These are phyloP conservation scores for Gleditsia sinensis DNA, from an alignment of 306 rosid species.

Conservation along the genomic window DNA sequence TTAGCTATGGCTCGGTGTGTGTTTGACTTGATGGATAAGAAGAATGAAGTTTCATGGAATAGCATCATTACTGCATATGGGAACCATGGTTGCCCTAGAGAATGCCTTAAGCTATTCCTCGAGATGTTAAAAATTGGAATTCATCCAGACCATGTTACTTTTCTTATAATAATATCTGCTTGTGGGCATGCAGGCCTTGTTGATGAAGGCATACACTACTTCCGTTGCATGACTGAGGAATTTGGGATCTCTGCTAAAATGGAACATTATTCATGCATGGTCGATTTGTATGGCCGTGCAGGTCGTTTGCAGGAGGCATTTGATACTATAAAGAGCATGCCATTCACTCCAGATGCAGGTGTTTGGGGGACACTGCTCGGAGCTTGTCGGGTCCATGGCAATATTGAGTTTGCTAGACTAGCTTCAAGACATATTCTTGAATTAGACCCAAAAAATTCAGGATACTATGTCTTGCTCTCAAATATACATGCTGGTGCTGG, in stretches of 20 bases:
- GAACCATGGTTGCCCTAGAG: conserved; percentile 61
- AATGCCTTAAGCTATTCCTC: conserved; percentile 57
- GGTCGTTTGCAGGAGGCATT: conserved; percentile 69
- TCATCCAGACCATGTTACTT: conserved; percentile 80
- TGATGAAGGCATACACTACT: conserved; percentile 60
- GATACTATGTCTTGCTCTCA: conserved; percentile 77
- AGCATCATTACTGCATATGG: conserved; percentile 79
- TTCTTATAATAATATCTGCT: conserved; percentile 78
- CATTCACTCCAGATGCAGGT: conserved; percentile 80
- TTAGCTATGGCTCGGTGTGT: conserved; percentile 53
- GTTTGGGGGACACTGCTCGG: conserved; percentile 91
- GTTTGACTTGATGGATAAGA: conserved; percentile 62
- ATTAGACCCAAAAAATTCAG: conserved; percentile 69
- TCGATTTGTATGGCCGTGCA: conserved; percentile 78
- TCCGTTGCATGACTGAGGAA: conserved; percentile 62
- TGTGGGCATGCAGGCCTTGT: conserved; percentile 81
- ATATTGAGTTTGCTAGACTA: conserved; percentile 68
- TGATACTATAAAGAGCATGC: conserved; percentile 69
- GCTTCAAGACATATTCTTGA: conserved; percentile 69
- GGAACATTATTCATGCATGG: conserved; percentile 85
- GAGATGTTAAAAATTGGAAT: conserved; percentile 62
- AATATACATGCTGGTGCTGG: conserved; percentile 75
- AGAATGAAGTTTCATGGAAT: conserved; percentile 88
- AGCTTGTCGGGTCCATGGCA: conserved; percentile 81
- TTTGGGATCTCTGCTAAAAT: conserved; percentile 61